Evolutionary conservation across 2,329 filamentous ascomycete genomes (phyloP).

Genomic region (Aspergillus ibericus): DNA sequence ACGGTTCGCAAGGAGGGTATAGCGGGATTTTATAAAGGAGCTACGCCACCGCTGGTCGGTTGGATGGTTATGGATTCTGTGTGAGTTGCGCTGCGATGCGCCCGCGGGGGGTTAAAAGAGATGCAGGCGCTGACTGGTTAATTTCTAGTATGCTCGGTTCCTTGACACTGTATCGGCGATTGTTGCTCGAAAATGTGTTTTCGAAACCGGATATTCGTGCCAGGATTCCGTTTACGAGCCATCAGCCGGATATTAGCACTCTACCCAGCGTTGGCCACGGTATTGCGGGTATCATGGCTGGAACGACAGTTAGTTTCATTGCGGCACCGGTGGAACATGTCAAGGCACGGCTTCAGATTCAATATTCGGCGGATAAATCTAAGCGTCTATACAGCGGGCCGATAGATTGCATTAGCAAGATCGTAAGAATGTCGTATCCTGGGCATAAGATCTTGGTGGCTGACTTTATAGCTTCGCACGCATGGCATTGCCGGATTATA

Average conservation of each 20-base stretch:
- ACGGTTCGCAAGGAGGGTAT: conserved; percentile 85
- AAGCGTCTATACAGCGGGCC: conserved; percentile 82
- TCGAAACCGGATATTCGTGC: conserved; percentile 49
- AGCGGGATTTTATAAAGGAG: conserved; percentile 87
- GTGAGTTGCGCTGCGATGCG: conserved; percentile 32
- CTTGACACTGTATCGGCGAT: conserved; percentile 81
- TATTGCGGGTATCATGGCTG: conserved; percentile 81
- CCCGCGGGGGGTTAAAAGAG: not conserved
- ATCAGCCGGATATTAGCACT: conserved; percentile 42
- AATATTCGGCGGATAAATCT: conserved; percentile 79
- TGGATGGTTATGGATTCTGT: conserved; percentile 98
- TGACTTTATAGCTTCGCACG: conserved; percentile 37
- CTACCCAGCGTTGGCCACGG: conserved; percentile 81
- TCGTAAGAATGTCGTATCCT: conserved; percentile 35
- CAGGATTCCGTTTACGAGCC: conserved; percentile 38
- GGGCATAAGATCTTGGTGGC: not conserved
- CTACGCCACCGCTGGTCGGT: conserved; percentile 84
- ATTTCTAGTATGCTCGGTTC: conserved; percentile 75
- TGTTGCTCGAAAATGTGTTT: conserved; percentile 81
- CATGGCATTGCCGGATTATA: conserved; percentile 83
- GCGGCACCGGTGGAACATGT: conserved; percentile 93
- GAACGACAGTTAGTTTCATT: conserved; percentile 86
- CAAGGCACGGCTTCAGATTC: conserved; percentile 90
- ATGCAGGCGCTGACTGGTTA: not conserved
- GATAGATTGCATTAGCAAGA: conserved; percentile 74